Evolutionary conservation across 257 asterid genomes (phyloP).

Genomic region (Capsicum chinense): DNA sequence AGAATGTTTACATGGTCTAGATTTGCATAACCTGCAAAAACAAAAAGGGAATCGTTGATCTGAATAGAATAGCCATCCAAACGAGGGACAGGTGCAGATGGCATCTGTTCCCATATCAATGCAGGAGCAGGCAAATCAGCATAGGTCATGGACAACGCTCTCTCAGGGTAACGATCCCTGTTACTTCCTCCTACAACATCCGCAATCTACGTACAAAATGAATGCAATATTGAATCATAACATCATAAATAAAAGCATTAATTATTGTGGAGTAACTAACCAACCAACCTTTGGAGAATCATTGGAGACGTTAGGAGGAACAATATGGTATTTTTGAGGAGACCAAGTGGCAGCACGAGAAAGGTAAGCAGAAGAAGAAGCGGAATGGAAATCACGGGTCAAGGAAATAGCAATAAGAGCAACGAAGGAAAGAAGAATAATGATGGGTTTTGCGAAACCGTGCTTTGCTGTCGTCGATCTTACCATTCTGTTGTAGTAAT

Average conservation of each 20-base stretch:
- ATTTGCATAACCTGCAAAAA: slow-evolving; percentile 63
- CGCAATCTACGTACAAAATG: background rate
- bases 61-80: slow-evolving; percentile 76
- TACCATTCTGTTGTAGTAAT: slow-evolving; percentile 34
- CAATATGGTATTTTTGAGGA: slow-evolving; percentile 32
- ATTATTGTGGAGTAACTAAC: slow-evolving; percentile 30
- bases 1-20: slow-evolving; percentile 59
- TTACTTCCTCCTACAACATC: slow-evolving; percentile 31
- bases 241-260: background rate
- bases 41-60: slow-evolving; percentile 62
- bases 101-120: slow-evolving; percentile 79
- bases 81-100: slow-evolving; percentile 79
- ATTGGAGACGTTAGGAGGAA: slow-evolving; percentile 38
- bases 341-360: slow-evolving; percentile 48
- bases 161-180: slow-evolving; percentile 38
- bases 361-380: slow-evolving; percentile 45
- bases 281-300: slow-evolving; percentile 28
- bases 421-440: slow-evolving; percentile 45
- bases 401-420: slow-evolving; percentile 53
- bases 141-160: slow-evolving; percentile 58
- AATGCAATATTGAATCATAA: background rate
- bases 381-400: slow-evolving; percentile 52
- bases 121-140: slow-evolving; percentile 82
- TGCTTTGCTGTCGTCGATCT: slow-evolving; percentile 50
- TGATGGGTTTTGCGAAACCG: slow-evolving; percentile 50